A percentile compares a stretch with the other conserved stretches of the same genome.
phyloP scores from a whole-genome alignment of 106 monocot species.

The Dioscorea dumetorum region DNA sequence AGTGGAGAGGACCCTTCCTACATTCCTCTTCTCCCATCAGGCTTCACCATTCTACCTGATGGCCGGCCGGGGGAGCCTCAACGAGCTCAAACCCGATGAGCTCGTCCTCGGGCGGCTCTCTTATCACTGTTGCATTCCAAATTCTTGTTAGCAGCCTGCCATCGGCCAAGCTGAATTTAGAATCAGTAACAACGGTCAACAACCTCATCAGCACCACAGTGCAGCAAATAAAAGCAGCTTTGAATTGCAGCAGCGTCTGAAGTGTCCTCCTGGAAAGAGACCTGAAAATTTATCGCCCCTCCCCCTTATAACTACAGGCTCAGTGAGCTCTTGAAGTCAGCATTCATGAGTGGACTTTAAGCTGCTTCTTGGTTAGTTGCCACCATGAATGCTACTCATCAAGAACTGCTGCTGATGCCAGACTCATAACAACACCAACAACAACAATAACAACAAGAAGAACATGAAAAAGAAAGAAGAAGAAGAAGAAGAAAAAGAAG shows the following conservation, averaged over 20 bases:
- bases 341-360: constrained; percentile 21
- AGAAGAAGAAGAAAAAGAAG: too few species aligned
- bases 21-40: constrained; percentile 76
- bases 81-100: constrained; percentile 45
- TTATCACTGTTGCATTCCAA: constrained; percentile 82
- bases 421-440: too few species aligned
- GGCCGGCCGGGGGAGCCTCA: constrained; percentile 30
- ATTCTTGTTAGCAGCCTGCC: constrained; percentile 77
- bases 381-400: constrained; percentile 37
- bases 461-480: too few species aligned
- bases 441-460: too few species aligned
- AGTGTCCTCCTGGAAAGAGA: not conserved
- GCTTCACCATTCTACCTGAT: constrained; percentile 77
- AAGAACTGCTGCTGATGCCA: constrained; percentile 11
- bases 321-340: constrained; percentile 26
- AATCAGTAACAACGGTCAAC: constrained; percentile 75
- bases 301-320: too few species aligned
- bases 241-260: constrained; percentile 53
- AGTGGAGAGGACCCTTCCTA: constrained; percentile 65
- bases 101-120: constrained; percentile 29
- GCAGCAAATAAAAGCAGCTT: constrained; percentile 78
- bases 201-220: constrained; percentile 73
- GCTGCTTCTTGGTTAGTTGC: constrained; percentile 27
- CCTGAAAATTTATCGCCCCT: not conserved
- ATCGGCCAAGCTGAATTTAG: constrained; percentile 61